Evolutionary conservation across 352 stramenopile genomes (phyloP).

Genomic region (Phytophthora podocarpi): DNA sequence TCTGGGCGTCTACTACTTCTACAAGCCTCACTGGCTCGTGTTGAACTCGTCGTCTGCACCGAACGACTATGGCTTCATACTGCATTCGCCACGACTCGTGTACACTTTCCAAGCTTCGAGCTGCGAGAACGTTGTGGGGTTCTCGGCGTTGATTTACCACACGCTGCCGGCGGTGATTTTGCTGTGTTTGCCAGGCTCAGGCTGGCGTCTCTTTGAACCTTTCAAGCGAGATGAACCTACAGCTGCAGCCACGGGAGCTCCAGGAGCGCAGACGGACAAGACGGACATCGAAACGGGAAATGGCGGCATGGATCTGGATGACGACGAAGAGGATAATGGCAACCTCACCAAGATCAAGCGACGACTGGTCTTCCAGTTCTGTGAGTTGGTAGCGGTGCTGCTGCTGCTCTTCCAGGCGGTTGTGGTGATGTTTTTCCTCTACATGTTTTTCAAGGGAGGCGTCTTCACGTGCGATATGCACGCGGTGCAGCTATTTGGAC

Average conservation of each 20-base stretch:
- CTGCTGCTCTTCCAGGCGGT: conserved; percentile 60
- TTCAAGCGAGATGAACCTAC: conserved; percentile 62
- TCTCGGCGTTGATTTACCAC: conserved; percentile 77
- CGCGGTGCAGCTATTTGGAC: conserved; percentile 60
- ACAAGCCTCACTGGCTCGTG: conserved; percentile 51
- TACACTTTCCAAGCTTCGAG: conserved; percentile 72
- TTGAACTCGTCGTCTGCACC: conserved; percentile 38
- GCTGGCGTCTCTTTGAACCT: conserved; percentile 68
- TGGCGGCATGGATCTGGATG: conserved; percentile 31
- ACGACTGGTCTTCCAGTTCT: conserved; percentile 71
- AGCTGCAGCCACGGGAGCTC: neutral
- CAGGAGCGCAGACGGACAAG: conserved; percentile 19
- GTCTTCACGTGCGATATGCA: conserved; percentile 59
- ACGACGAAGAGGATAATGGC: conserved; percentile 42
- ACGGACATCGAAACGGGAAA: conserved; percentile 30
- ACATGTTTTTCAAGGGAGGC: conserved; percentile 84
- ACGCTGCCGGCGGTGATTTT: conserved; percentile 61
- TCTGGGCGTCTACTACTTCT: conserved; percentile 76
- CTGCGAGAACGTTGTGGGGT: conserved; percentile 84
- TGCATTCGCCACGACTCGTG: conserved; percentile 49
- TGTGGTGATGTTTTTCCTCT: conserved; percentile 73
- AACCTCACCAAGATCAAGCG: conserved; percentile 79
- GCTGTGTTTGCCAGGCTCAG: conserved; percentile 59
- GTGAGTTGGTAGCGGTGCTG: conserved; percentile 63
- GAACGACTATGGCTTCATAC: conserved; percentile 50